phyloP scores from a whole-genome alignment of 139 green algal genomes.

The Chlamydomonas incerta region DNA sequence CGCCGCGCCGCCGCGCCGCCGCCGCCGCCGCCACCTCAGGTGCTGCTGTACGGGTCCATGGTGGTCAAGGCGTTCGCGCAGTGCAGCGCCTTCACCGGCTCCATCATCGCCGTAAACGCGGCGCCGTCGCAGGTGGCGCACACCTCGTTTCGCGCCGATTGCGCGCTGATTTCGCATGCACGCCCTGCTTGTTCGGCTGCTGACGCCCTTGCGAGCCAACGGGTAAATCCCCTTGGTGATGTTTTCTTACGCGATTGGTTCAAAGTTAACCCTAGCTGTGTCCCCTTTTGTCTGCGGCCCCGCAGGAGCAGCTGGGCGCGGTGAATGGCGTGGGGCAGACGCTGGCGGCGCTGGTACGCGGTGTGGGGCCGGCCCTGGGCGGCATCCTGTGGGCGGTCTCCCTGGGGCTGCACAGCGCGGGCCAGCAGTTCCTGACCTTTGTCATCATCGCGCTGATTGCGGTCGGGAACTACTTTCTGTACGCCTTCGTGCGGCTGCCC shows the following conservation, averaged over 20 bases:
- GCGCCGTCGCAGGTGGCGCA: slow-evolving; percentile 37
- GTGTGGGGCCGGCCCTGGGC: slow-evolving; percentile 66
- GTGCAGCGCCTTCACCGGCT: slow-evolving; percentile 65
- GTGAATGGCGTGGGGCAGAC: slow-evolving; percentile 82
- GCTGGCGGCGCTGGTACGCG: slow-evolving; percentile 68
- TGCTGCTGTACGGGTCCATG: slow-evolving; percentile 54
- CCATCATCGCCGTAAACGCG: slow-evolving; percentile 74
- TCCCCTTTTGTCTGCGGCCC: too few relatives aligned
- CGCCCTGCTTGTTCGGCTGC: too few relatives aligned
- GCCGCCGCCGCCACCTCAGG: too few relatives aligned
- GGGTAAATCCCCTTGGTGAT: too few relatives aligned
- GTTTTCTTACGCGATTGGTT: too few relatives aligned
- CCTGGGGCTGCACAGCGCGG: slow-evolving; percentile 45
- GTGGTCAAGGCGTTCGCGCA: slow-evolving; percentile 52
- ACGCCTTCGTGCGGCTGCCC: slow-evolving; percentile 27
- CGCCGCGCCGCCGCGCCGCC: too few relatives aligned
- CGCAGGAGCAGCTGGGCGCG: slow-evolving; percentile 54
- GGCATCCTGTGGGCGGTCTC: slow-evolving; percentile 69
- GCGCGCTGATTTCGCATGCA: too few relatives aligned
- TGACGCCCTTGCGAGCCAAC: too few relatives aligned
- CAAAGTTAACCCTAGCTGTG: too few relatives aligned
- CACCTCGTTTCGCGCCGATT: too few relatives aligned
- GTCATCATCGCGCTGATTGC: slow-evolving; percentile 36
- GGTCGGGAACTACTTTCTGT: slow-evolving; percentile 13
- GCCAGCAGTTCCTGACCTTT: slow-evolving; percentile 76